Conservation (phyloP, 2,329 filamentous ascomycete genomes). For the Fusarium sp. region DNA sequence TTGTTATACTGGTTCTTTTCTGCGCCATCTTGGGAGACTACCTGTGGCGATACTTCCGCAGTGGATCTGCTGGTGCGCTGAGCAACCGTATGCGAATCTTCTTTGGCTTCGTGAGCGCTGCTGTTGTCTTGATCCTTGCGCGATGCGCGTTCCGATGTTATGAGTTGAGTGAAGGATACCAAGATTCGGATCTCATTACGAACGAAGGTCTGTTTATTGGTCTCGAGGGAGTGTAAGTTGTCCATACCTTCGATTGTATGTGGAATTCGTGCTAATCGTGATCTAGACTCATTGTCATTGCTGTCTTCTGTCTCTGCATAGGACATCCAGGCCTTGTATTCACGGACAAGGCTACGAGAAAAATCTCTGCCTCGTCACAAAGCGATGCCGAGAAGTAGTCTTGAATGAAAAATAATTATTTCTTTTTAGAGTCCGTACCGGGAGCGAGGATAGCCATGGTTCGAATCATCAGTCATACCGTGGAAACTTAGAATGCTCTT, state of each 20-base stretch:
- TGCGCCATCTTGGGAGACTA: conserved; percentile 62
- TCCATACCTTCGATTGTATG: too few species aligned
- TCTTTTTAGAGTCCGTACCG: accelerated
- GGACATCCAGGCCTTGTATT: conserved; percentile 55
- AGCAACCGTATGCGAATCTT: conserved; percentile 56
- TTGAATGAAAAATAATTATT: neutral
- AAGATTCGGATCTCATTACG: conserved; percentile 62
- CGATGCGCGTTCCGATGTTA: conserved; percentile 73
- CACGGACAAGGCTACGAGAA: conserved; percentile 8
- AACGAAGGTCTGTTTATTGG: conserved; percentile 65
- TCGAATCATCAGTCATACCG: too few species aligned
- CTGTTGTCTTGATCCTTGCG: conserved; percentile 70
- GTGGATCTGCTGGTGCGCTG: conserved; percentile 31
- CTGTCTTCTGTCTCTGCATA: conserved; percentile 53
- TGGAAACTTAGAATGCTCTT: neutral
- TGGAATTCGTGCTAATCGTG: conserved; percentile 10
- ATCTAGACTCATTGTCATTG: conserved; percentile 51
- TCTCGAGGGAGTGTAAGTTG: conserved; percentile 62
- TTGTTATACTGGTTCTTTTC: conserved; percentile 67
- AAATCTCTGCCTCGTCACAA: conserved; percentile 6
- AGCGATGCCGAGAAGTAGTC: conserved; percentile 26
- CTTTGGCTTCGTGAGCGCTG: conserved; percentile 62
- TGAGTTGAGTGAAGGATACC: conserved; percentile 73
- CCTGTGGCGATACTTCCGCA: conserved; percentile 55
- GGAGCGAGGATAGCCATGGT: neutral